A percentile compares a stretch with the other conserved stretches of the same genome.
Evolutionary conservation across 2,329 filamentous ascomycete species (phyloP).

Genomic region (Colletotrichum eleusines): DNA sequence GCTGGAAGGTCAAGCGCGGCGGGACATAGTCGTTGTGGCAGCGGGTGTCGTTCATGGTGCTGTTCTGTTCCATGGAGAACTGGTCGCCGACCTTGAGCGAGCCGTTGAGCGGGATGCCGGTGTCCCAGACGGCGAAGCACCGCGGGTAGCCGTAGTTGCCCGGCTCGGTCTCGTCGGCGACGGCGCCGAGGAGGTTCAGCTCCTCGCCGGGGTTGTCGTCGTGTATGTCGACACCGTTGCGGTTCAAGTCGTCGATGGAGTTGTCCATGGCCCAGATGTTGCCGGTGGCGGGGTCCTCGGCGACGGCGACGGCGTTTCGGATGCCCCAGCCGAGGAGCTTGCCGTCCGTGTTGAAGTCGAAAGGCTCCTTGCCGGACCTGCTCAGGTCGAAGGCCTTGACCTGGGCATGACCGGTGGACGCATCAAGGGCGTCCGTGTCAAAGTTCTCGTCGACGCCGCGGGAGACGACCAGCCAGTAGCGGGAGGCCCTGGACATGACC

Average conservation of each 20-base stretch:
- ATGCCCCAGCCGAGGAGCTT: slow-evolving; percentile 74
- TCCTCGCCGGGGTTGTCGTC: slow-evolving; percentile 79
- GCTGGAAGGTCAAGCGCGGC: slow-evolving; percentile 69
- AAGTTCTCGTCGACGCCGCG: slow-evolving; percentile 74
- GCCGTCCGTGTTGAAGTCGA: slow-evolving; percentile 63
- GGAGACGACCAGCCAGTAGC: slow-evolving; percentile 72
- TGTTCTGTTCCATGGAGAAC: slow-evolving; percentile 57
- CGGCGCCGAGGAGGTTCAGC: slow-evolving; percentile 76
- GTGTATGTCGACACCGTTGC: slow-evolving; percentile 71
- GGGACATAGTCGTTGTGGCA: slow-evolving; percentile 59
- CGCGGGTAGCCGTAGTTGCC: slow-evolving; percentile 47
- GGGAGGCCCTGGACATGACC: slow-evolving; percentile 66
- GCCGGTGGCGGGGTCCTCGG: slow-evolving; percentile 68
- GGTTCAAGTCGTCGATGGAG: slow-evolving; percentile 72
- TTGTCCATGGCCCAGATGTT: slow-evolving; percentile 76
- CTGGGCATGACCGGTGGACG: slow-evolving; percentile 71
- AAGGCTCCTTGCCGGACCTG: slow-evolving; percentile 48
- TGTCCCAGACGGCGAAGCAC: slow-evolving; percentile 73
- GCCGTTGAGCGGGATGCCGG: slow-evolving; percentile 57
- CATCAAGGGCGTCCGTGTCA: slow-evolving; percentile 65
- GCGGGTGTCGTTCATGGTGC: slow-evolving; percentile 55
- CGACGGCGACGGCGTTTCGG: slow-evolving; percentile 78
- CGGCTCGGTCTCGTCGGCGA: slow-evolving; percentile 54
- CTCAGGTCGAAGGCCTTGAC: slow-evolving; percentile 69
- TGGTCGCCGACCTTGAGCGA: slow-evolving; percentile 61